phyloP scores from a whole-genome alignment of 2,329 filamentous ascomycete species.

The Alternaria gansuensis region DNA sequence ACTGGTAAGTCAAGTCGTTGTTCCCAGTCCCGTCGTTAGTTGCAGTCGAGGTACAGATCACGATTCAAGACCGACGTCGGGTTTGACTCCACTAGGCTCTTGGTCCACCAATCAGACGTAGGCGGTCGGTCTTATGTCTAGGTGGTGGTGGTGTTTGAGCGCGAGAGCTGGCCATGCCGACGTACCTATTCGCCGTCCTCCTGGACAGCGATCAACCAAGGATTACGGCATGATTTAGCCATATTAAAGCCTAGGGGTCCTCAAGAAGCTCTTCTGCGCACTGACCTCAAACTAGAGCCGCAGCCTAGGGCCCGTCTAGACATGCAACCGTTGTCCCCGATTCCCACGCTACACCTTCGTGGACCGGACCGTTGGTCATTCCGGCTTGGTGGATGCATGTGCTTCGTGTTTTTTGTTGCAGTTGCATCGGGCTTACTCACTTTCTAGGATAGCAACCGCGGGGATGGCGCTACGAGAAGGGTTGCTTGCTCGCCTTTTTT shows the following conservation, averaged over 20 bases:
- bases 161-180: constrained; percentile 5
- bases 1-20: not conserved
- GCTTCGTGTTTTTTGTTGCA: not conserved
- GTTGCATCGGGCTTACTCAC: constrained; percentile 13
- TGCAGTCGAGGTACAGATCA: constrained; percentile 14
- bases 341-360: constrained; percentile 7
- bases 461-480: constrained; percentile 2
- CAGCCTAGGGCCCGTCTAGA: constrained; percentile 8
- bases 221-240: constrained; percentile 1
- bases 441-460: constrained; percentile 10
- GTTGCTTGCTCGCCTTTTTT: not conserved
- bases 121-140: constrained; percentile 1
- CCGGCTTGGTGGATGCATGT: constrained; percentile 2
- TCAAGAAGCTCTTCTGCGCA: constrained; percentile 3
- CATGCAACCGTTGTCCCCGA: constrained; percentile 12
- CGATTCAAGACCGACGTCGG: constrained; percentile 19
- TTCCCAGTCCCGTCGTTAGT: constrained; percentile 6
- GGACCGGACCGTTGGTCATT: constrained; percentile 11
- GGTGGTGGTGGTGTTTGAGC: not conserved
- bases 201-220: not conserved
- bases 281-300: not conserved
- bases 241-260: constrained; percentile 1
- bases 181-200: constrained; percentile 2
- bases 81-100: constrained; percentile 8
- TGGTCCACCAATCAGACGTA: constrained; percentile 9